Evolutionary conservation across 2,329 filamentous ascomycete genomes (phyloP).

Genomic region (Fusarium sp.): DNA sequence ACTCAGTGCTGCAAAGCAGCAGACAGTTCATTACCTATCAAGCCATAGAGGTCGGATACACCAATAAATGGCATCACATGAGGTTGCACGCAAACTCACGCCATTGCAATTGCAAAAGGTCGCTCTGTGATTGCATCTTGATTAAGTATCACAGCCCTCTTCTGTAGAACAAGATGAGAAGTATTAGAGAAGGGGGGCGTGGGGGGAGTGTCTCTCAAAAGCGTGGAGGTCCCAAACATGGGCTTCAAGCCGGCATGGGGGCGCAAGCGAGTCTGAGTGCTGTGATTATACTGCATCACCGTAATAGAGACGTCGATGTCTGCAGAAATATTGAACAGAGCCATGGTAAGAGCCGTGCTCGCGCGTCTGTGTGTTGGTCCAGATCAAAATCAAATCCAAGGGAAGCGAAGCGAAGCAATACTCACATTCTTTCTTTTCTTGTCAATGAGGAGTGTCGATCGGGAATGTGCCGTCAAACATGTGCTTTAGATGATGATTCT

Average conservation of each 20-base stretch:
- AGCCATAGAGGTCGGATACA: constrained; percentile 9
- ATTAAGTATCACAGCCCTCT: constrained; percentile 10
- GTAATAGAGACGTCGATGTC: background rate
- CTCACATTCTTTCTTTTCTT: background rate
- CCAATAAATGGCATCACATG: constrained; percentile 4
- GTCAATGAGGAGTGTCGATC: background rate
- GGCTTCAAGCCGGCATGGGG: constrained; percentile 30
- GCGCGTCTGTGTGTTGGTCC: constrained; percentile 13
- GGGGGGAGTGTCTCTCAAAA: constrained; percentile 38
- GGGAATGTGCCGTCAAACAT: background rate
- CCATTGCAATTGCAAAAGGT: constrained; percentile 21
- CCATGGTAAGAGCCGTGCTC: constrained; percentile 12
- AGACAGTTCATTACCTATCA: constrained; percentile 19
- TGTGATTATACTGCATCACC: constrained; percentile 21
- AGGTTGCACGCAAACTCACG: constrained; percentile 16
- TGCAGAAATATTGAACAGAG: background rate
- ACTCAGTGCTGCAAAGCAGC: constrained; percentile 8
- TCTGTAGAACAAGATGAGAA: constrained; percentile 31
- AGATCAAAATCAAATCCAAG: constrained; percentile 1
- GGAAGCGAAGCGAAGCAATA: constrained; percentile 5
- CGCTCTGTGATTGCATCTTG: constrained; percentile 13
- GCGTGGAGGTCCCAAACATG: constrained; percentile 34
- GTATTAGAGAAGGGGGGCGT: constrained; percentile 31
- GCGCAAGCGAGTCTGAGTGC: constrained; percentile 23
- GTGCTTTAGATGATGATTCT: constrained; percentile 4